Conservation (phyloP, 2,329 filamentous ascomycete genomes). For the Stagonosporopsis tanaceti region DNA sequence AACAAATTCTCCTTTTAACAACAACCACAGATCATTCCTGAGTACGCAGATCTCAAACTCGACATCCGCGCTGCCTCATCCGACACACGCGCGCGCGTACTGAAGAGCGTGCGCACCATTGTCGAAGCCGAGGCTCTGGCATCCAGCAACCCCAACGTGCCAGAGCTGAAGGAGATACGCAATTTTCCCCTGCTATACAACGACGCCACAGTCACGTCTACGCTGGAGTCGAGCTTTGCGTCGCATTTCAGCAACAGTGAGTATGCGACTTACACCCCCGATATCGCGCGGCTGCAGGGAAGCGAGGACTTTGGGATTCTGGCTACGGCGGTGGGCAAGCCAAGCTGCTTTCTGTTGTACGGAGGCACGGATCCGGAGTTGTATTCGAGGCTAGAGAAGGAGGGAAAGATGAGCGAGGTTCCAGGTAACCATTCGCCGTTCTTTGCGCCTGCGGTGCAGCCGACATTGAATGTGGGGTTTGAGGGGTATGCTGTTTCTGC, state of each 20-base stretch:
- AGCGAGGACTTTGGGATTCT: constrained; percentile 68
- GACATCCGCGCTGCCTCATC: constrained; percentile 61
- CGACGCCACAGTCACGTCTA: constrained; percentile 54
- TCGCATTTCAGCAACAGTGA: constrained; percentile 53
- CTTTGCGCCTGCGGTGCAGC: constrained; percentile 67
- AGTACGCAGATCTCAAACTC: constrained; percentile 62
- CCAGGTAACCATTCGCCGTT: constrained; percentile 67
- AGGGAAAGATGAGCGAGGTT: constrained; percentile 58
- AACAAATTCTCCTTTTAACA: background rate
- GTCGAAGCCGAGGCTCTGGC: constrained; percentile 64
- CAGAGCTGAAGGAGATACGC: constrained; percentile 52
- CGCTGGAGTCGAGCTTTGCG: constrained; percentile 55
- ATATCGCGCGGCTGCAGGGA: constrained; percentile 54
- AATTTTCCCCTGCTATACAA: constrained; percentile 62
- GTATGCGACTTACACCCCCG: constrained; percentile 43
- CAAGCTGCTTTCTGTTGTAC: constrained; percentile 65
- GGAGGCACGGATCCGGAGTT: constrained; percentile 60
- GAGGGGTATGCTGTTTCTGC: constrained; percentile 62
- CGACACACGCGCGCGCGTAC: constrained; percentile 57
- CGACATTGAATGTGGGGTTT: constrained; percentile 62
- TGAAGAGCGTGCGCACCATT: constrained; percentile 61
- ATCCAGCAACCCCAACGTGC: constrained; percentile 53
- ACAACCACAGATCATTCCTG: constrained; percentile 58
- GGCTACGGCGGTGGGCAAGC: constrained; percentile 58
- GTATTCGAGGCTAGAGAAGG: constrained; percentile 60